Base-by-base conservation (phyloP, 177 flowering plant species). In the Vitis hybrid region DNA sequence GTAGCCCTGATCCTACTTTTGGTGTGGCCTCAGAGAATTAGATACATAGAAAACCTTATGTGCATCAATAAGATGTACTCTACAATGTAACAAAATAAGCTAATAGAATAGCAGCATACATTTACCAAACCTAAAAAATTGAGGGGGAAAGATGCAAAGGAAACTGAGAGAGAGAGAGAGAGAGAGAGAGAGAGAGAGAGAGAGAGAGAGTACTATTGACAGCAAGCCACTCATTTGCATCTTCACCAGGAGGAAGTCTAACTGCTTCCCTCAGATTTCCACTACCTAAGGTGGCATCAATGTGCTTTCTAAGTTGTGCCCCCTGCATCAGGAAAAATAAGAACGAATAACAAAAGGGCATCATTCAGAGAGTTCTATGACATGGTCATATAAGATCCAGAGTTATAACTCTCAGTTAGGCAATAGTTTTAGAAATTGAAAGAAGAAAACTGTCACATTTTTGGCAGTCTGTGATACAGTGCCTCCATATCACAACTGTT, bases 241-340 rank as follows among this genome's bases (percentile, higher is more conserved):
- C 99, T 79, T 96, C 99, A 45, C 99, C 99, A 16, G 99, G 97
- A 45, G 99, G 99, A 71, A 96, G 97, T 65, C 89, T 85, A 51
- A 96, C 99, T 20, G 99, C 99, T 85, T 96, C 99, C 84, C 99
- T 85, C 76, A 96, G 82, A 74, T 96, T 96, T 73, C 99, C 99
- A 82, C 99, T 96, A 58, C 99, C 99, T 18, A 96, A 74, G 66
- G 99, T 96, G 55, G 99, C 98, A 88, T 96, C 99, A 78, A 96
- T 96, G 74, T 94, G 98, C 89, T 92, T 82, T 76, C 96, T 82
- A 31, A 96, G 86, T 71, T 96, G 99, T 52, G 98, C 99, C 68
- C 99, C 98, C 99, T 96, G 84, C 80, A 87, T n/a, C 39, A 72
- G 22, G 18, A 49, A 39, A 71, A 69, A 52, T 6, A 16, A 45